These are phyloP conservation scores for Candida sanyaensis DNA, from an alignment of 1,139 yeast genomes.

Conservation along the genomic window DNA sequence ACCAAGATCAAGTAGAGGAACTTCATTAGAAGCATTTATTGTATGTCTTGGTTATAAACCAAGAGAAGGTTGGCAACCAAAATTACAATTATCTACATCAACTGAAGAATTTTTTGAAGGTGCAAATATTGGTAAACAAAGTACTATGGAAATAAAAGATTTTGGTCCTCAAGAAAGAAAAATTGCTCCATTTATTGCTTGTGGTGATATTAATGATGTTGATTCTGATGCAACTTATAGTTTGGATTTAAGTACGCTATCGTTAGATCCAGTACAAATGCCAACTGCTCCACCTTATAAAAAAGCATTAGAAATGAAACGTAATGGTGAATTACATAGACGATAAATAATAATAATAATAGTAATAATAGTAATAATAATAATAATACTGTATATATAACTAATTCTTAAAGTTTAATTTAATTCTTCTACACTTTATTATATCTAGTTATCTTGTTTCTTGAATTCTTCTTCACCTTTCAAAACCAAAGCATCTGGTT, in stretches of 20 bases:
- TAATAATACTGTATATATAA: not conserved
- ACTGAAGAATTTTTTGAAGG: slow-evolving; percentile 83
- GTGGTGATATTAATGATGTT: slow-evolving; percentile 84
- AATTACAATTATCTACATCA: slow-evolving; percentile 54
- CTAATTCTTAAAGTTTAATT: not conserved
- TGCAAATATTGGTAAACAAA: slow-evolving; percentile 48
- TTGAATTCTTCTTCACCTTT: slow-evolving; percentile 36
- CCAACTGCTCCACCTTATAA: slow-evolving; percentile 98
- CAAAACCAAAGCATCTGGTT: slow-evolving; percentile 68
- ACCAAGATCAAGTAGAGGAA: slow-evolving; percentile 92
- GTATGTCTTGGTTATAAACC: slow-evolving; percentile 90
- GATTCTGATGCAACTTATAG: slow-evolving; percentile 96
- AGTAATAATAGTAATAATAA: not conserved
- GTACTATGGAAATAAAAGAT: not conserved
- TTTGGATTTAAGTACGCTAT: slow-evolving; percentile 47
- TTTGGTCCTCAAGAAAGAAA: slow-evolving; percentile 43
- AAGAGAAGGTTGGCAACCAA: slow-evolving; percentile 78
- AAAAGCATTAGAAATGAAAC: slow-evolving; percentile 82
- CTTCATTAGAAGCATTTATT: slow-evolving; percentile 89
- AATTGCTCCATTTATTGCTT: slow-evolving; percentile 87
- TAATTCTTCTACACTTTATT: not conserved
- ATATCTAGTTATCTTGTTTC: slow-evolving; percentile 5
- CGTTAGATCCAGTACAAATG: slow-evolving; percentile 86
- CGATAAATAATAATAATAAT: slow-evolving; percentile 9
- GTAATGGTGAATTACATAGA: slow-evolving; percentile 60